Conservation (phyloP, 164 flowering plant genomes). For the Stephania cephalantha region DNA sequence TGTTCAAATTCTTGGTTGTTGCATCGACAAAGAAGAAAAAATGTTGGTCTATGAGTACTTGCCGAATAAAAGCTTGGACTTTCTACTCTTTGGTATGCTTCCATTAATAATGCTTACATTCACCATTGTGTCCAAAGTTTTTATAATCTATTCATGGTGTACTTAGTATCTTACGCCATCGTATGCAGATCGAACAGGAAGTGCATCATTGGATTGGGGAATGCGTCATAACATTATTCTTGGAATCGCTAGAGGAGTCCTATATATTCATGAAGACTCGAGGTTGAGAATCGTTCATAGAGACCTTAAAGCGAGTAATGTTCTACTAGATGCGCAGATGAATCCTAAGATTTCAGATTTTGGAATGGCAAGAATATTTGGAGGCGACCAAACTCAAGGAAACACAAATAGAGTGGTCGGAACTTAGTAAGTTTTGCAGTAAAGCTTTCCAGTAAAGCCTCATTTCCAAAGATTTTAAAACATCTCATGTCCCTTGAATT, state of each 20-base stretch:
- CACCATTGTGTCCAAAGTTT: neutral
- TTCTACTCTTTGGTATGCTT: constrained; percentile 20
- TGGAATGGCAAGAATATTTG: constrained; percentile 68
- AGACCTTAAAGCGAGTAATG: constrained; percentile 65
- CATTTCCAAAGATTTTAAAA: no score
- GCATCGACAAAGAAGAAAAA: constrained; percentile 18
- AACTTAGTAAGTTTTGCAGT: no score
- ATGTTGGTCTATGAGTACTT: constrained; percentile 22
- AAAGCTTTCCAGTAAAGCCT: no score
- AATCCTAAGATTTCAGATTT: constrained; percentile 73
- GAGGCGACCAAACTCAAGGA: constrained; percentile 41
- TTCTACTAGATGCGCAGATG: constrained; percentile 51
- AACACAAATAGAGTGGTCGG: constrained; percentile 54
- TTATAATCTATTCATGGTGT: neutral
- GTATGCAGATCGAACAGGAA: constrained; percentile 24
- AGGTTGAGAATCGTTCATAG: constrained; percentile 66
- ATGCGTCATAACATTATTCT: constrained; percentile 49
- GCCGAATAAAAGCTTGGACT: constrained; percentile 24
- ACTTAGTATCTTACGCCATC: neutral
- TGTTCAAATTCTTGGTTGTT: constrained; percentile 19
- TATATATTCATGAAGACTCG: constrained; percentile 69
- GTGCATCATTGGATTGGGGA: constrained; percentile 39
- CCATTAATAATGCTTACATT: neutral
- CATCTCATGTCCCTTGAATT: no score
- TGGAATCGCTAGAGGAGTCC: constrained; percentile 67